A percentile compares a stretch with the other conserved stretches of the same genome.
Conservation (phyloP, 768 basidiomycete genomes). For the Tremella yokohamensis region DNA sequence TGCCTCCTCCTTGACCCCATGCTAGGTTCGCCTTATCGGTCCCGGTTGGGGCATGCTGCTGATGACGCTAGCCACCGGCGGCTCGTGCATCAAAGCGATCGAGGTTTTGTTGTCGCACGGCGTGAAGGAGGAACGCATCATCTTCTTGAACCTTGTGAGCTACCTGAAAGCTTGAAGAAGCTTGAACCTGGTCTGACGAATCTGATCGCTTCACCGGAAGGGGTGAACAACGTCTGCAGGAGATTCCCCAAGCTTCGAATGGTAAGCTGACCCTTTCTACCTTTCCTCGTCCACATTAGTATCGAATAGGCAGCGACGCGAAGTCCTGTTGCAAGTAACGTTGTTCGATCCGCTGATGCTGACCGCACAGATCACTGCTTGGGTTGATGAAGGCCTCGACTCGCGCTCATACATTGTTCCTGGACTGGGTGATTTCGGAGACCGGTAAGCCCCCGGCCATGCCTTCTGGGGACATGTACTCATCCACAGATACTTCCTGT, state of each 20-base stretch:
- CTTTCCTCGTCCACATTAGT: background rate
- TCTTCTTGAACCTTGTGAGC: conserved; percentile 84
- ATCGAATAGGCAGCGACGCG: background rate
- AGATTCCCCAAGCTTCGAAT: conserved; percentile 73
- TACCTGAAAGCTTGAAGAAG: background rate
- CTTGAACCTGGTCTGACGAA: conserved; percentile 2
- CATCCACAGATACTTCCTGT: conserved; percentile 30
- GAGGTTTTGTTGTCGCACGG: conserved; percentile 88
- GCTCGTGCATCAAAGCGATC: conserved; percentile 95
- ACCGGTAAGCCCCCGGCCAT: conserved; percentile 51
- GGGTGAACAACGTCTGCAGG: conserved; percentile 72
- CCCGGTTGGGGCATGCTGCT: background rate
- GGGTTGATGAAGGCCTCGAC: conserved; percentile 90
- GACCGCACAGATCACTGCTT: conserved; percentile 72
- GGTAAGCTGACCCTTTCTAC: conserved; percentile 54
- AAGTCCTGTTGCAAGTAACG: no score
- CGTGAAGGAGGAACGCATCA: conserved; percentile 89
- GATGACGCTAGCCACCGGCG: conserved; percentile 70
- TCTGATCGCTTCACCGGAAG: conserved; percentile 85
- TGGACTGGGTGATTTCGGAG: conserved; percentile 96
- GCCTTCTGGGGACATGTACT: background rate
- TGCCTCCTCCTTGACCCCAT: conserved; percentile 95
- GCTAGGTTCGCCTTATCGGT: conserved; percentile 64
- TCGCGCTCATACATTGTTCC: conserved; percentile 87
- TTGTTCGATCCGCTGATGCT: no score